Conservation (phyloP, 2,329 filamentous ascomycete species). For the Botrytis pseudocinerea region DNA sequence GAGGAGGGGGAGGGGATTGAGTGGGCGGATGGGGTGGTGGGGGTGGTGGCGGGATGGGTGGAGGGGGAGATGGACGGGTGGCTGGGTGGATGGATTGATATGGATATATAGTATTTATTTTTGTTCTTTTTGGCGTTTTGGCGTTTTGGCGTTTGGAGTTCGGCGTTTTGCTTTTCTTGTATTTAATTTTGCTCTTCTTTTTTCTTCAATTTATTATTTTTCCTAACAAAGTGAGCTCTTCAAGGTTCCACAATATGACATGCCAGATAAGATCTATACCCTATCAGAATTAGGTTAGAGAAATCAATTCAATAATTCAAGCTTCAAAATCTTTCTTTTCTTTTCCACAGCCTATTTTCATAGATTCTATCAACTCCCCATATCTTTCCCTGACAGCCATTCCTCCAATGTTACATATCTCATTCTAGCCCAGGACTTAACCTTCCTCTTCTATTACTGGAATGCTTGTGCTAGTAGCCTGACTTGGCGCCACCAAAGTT, state of each 20-base stretch:
- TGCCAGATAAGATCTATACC: neutral
- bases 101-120: neutral
- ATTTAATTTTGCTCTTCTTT: neutral
- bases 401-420: neutral
- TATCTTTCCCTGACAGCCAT: neutral
- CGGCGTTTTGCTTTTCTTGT: neutral
- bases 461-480: neutral
- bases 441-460: neutral
- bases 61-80: neutral
- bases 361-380: neutral
- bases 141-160: neutral
- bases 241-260: neutral
- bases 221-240: neutral
- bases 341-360: too few species aligned
- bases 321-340: neutral
- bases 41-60: neutral
- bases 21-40: neutral
- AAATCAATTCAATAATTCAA: neutral
- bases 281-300: fast-evolving
- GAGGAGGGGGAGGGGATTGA: neutral
- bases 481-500: neutral
- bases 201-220: neutral
- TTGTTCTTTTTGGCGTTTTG: neutral
- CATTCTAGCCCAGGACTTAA: neutral
- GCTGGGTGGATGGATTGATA: neutral